Conservation (phyloP, 768 basidiomycete genomes). For the Amanita phalloides region DNA sequence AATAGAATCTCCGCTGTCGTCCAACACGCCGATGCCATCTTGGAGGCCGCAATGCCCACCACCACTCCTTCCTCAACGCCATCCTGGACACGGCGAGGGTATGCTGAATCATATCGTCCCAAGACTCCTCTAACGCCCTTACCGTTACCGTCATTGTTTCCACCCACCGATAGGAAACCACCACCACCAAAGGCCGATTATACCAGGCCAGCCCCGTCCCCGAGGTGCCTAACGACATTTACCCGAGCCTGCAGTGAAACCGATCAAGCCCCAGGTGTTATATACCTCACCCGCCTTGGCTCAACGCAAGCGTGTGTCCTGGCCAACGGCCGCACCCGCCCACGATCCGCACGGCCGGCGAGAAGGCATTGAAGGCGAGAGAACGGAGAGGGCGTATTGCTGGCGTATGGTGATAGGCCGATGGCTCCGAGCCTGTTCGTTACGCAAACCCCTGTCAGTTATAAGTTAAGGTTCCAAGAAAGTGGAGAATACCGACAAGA, state of each 20-base stretch:
- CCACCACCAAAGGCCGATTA: not conserved
- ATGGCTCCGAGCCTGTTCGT: slow-evolving; percentile 32
- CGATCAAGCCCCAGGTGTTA: slow-evolving; percentile 86
- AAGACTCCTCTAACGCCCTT: too few relatives aligned
- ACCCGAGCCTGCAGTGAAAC: slow-evolving; percentile 91
- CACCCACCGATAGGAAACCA: not conserved
- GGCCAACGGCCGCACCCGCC: slow-evolving; percentile 73
- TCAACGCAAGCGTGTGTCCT: slow-evolving; percentile 92
- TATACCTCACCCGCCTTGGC: slow-evolving; percentile 71
- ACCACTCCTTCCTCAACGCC: slow-evolving; percentile 74
- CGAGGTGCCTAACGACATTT: slow-evolving; percentile 41
- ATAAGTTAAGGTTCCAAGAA: too few relatives aligned
- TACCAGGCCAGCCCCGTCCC: not conserved
- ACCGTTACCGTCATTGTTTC: not conserved
- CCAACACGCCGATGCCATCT: slow-evolving; percentile 85
- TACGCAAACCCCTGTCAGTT: too few relatives aligned
- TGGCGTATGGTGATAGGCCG: slow-evolving; percentile 33
- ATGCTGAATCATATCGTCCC: slow-evolving; percentile 74
- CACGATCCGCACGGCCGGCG: slow-evolving; percentile 41
- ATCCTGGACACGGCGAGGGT: slow-evolving; percentile 67
- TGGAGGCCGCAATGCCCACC: slow-evolving; percentile 76
- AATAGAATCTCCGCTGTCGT: slow-evolving; percentile 52
- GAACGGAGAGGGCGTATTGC: slow-evolving; percentile 63
- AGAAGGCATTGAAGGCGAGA: slow-evolving; percentile 25
- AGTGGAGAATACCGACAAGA: too few relatives aligned